These are phyloP conservation scores for Sporothrix pseudoabietina DNA, from an alignment of 2,329 filamentous ascomycete genomes.

Conservation along the genomic window DNA sequence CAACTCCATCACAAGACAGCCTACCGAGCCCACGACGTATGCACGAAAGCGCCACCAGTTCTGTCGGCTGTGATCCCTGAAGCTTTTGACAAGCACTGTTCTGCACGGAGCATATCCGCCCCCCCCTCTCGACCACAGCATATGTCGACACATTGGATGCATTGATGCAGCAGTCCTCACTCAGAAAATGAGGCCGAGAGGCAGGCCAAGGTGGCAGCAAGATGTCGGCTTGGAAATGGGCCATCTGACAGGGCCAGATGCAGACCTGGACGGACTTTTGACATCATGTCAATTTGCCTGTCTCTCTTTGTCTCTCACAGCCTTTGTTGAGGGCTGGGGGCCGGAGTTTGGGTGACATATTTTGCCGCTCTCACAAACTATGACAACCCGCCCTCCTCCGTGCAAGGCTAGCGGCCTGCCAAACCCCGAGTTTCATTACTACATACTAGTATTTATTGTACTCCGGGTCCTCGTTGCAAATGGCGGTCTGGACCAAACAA, in stretches of 20 bases:
- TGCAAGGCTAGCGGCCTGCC: slow-evolving; percentile 10
- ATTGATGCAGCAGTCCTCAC: background rate
- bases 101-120: background rate
- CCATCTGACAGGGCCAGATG: background rate
- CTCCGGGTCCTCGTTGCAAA: background rate
- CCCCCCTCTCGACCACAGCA: background rate
- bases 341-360: background rate
- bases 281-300: background rate
- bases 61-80: background rate
- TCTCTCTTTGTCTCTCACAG: background rate
- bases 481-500: slow-evolving; percentile 13
- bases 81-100: background rate
- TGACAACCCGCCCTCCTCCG: background rate
- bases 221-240: slow-evolving; percentile 7
- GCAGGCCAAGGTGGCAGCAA: background rate
- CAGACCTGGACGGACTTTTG: background rate
- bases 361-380: background rate
- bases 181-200: background rate
- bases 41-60: background rate
- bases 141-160: background rate
- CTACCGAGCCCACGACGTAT: background rate
- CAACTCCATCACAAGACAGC: background rate
- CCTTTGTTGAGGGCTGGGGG: background rate
- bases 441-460: too few species aligned
- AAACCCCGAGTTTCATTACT: background rate